A percentile compares a stretch with the other conserved stretches of the same genome.
Conservation (phyloP, 1,139 yeast genomes). For the Taiozyma sp. region DNA sequence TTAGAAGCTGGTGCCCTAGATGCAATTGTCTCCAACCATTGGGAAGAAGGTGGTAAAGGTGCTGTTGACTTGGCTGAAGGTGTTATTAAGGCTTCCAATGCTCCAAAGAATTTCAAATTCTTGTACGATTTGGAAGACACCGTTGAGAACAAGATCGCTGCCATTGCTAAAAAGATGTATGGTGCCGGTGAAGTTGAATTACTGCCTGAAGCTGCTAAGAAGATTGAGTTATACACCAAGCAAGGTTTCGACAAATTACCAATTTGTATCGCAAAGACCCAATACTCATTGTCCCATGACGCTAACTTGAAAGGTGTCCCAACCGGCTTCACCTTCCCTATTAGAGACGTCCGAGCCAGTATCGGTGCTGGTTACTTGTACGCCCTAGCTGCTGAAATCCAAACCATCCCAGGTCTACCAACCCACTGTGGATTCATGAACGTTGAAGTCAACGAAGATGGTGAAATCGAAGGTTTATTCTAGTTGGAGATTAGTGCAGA, state of each 20-base stretch:
- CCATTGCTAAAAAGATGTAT: slow-evolving; percentile 88
- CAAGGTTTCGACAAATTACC: slow-evolving; percentile 95
- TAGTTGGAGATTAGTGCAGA: slow-evolving; percentile 22
- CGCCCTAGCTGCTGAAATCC: slow-evolving; percentile 95
- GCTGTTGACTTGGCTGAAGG: slow-evolving; percentile 87
- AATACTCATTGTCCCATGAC: slow-evolving; percentile 93
- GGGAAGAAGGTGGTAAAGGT: slow-evolving; percentile 98
- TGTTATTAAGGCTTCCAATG: slow-evolving; percentile 69
- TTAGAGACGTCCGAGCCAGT: slow-evolving; percentile 89
- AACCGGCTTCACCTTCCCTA: slow-evolving; percentile 89
- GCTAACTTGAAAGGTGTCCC: slow-evolving; percentile 94
- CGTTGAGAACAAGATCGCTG: slow-evolving; percentile 78
- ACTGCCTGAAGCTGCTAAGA: slow-evolving; percentile 77
- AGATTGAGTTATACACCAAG: slow-evolving; percentile 76
- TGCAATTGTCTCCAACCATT: slow-evolving; percentile 93
- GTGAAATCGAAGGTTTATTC: slow-evolving; percentile 93
- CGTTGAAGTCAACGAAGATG: slow-evolving; percentile 89
- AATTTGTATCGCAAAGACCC: slow-evolving; percentile 96
- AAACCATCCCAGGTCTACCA: slow-evolving; percentile 96
- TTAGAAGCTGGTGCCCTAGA: slow-evolving; percentile 92
- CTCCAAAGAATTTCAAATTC: slow-evolving; percentile 55
- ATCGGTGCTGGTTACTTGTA: slow-evolving; percentile 97
- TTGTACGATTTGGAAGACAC: slow-evolving; percentile 68
- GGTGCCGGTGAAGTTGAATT: slow-evolving; percentile 91
- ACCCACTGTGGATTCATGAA: slow-evolving; percentile 97